Base-by-base conservation (phyloP, 1,139 yeast genomes). In the Hyphopichia burtonii region DNA sequence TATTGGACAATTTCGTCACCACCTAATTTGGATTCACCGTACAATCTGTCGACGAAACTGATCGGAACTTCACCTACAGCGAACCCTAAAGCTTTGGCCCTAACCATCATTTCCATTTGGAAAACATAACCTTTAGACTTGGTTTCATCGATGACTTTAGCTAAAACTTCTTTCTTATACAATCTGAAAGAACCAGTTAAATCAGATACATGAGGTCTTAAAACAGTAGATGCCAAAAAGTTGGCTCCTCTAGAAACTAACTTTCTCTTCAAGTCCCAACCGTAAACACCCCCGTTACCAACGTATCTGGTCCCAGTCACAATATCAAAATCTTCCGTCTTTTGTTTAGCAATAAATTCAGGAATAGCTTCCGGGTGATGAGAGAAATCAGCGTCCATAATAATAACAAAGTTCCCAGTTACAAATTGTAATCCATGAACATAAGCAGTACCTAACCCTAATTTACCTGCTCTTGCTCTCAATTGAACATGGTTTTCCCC, bases 41-140 rank as follows among this genome's bases (percentile, higher is more conserved):
- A 86, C 49, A 86, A 72, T 60, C 94, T 76, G 63, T 86, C 94
- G 37, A 86, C 93, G 56, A 86, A 86, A 48, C 82, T 78, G 51
- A 86, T 86, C 41, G 93, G 93, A 31, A 85, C 91, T 61, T 86
- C 94, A 23, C 86, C 93, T 53, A 86, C 83, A 25, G 80, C 72
- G 65, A 78, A 83, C 12, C 85, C 86, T 61, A 83, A 68, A 30
- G 83, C 71, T 55, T 88, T 76, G 36, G 94, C 94, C 51, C 93
- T 77, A 32, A 85, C 94, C 82, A 85, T 83, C 91, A 86, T 84
- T 64, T 86, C 94, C 94, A 86, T 86, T 66, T 86, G 94, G 78
- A 86, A 86, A 40, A 86, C 94, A 53, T 86, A 86, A 38, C 94
- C 94, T 68, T 86, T 86, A 37, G 88, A 80, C 63, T 80, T 76